phyloP scores from a whole-genome alignment of 495 filamentous ascomycete species.

The Xanthoparmelia taractica region DNA sequence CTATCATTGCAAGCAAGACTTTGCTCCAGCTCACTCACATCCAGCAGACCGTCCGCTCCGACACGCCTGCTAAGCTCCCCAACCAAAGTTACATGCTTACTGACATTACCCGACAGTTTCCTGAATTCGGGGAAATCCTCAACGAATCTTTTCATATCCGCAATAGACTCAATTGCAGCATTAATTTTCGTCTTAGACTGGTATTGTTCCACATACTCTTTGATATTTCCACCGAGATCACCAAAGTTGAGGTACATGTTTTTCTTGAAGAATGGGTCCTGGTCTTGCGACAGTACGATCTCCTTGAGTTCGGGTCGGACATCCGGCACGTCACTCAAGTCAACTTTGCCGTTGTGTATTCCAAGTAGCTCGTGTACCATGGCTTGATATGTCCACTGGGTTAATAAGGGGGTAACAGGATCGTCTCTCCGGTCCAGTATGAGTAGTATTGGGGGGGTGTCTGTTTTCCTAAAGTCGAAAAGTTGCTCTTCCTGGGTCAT shows the following conservation, averaged over 20 bases:
- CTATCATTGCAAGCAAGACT: conserved; percentile 95
- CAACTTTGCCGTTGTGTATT: conserved; percentile 85
- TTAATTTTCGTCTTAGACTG: conserved; percentile 89
- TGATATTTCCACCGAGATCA: conserved; percentile 93
- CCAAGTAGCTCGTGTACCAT: conserved; percentile 97
- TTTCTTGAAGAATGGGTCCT: conserved; percentile 99
- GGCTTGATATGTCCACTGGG: conserved; percentile 98
- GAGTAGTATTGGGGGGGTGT: conserved; percentile 88
- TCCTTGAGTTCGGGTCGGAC: conserved; percentile 86
- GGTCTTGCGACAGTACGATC: conserved; percentile 92
- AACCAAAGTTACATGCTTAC: conserved; percentile 94
- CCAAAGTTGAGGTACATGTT: conserved; percentile 99
- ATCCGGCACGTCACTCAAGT: conserved; percentile 79
- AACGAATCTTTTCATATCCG: conserved; percentile 98
- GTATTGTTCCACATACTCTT: conserved; percentile 97
- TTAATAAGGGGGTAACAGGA: conserved; percentile 88
- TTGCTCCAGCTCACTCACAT: conserved; percentile 94
- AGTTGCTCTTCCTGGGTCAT: conserved; percentile 94
- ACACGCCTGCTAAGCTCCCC: conserved; percentile 85
- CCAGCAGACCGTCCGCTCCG: conserved; percentile 72
- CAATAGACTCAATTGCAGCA: conserved; percentile 90
- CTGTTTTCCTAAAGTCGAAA: conserved; percentile 92
- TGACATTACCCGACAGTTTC: conserved; percentile 93
- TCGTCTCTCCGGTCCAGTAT: conserved; percentile 90
- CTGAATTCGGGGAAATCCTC: conserved; percentile 98